Conservation (phyloP, 2,329 filamentous ascomycete species). For the Tolypocladium inflatum region DNA sequence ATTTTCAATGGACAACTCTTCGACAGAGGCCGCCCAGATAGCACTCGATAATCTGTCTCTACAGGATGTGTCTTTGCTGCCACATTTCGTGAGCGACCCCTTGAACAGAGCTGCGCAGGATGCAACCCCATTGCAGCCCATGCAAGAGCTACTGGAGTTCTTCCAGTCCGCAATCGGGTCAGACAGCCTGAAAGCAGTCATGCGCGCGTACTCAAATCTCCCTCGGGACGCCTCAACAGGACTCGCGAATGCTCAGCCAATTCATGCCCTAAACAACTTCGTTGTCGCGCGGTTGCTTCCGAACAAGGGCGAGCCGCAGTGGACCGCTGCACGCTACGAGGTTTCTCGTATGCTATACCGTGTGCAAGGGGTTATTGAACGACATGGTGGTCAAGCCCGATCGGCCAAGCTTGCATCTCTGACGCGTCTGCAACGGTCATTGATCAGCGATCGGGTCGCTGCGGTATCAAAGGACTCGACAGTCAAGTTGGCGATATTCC, state of each 20-base stretch:
- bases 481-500: conserved; percentile 40
- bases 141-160: conserved; percentile 18
- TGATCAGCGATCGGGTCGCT: conserved; percentile 42
- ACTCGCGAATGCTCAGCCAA: conserved; percentile 35
- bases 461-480: conserved; percentile 53
- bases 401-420: conserved; percentile 41
- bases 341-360: conserved; percentile 33
- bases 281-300: conserved; percentile 38
- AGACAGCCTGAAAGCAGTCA: conserved; percentile 20
- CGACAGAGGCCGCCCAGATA: conserved; percentile 19
- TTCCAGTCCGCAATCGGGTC: conserved; percentile 21
- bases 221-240: conserved; percentile 13
- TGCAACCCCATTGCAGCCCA: conserved; percentile 3
- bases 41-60: conserved; percentile 39
- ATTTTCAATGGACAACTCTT: conserved; percentile 10
- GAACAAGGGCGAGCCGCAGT: conserved; percentile 25
- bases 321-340: conserved; percentile 45
- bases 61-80: conserved; percentile 31
- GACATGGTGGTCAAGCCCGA: conserved; percentile 31
- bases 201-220: conserved; percentile 23
- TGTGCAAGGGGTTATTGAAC: conserved; percentile 30
- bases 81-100: conserved; percentile 18
- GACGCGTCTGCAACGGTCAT: conserved; percentile 52
- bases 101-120: conserved; percentile 3
- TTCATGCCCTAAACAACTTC: conserved; percentile 52